Evolutionary conservation across 2,329 filamentous ascomycete species (phyloP).

Genomic region (Cercospora zeina): DNA sequence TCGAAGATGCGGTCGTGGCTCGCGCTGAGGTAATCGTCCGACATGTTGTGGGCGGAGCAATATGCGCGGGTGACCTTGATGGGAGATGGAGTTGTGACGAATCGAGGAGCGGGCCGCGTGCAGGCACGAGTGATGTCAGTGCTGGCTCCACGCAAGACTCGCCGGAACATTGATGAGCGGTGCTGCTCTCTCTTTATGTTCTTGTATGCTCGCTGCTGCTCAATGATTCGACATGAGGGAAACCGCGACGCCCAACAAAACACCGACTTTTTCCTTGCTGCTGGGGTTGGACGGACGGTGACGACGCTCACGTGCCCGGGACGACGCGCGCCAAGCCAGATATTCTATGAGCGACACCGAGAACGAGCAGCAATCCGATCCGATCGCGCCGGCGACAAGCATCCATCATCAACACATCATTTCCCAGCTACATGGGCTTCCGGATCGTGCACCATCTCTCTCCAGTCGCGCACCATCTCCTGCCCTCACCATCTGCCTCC

Average conservation of each 20-base stretch:
- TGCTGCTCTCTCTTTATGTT: not conserved
- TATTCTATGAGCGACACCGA: not conserved
- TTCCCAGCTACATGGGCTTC: not conserved
- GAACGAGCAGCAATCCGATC: not conserved
- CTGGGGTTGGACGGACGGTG: not conserved
- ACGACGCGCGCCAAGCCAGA: not conserved
- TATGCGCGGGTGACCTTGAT: conserved; percentile 20
- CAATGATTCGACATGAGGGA: no score
- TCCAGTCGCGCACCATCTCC: not conserved
- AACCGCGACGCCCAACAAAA: not conserved
- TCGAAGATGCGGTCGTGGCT: conserved; percentile 49
- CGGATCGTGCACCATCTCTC: not conserved
- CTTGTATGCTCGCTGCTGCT: not conserved
- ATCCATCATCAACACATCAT: not conserved
- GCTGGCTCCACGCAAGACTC: conserved; percentile 1
- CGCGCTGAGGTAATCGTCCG: conserved; percentile 18
- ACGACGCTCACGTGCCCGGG: not conserved
- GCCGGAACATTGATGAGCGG: not conserved
- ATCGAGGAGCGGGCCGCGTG: conserved; percentile 1
- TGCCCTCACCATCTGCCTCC: not conserved
- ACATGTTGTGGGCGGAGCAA: conserved; percentile 20
- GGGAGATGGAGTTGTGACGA: conserved; percentile 8
- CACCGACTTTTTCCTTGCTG: not conserved
- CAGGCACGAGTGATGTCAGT: conserved; percentile 2
- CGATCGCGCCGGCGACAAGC: not conserved